Evolutionary conservation across 768 basidiomycete genomes (phyloP), one percentile per base, ranked within the genome.

Genomic region (Lentinula edodes): DNA sequence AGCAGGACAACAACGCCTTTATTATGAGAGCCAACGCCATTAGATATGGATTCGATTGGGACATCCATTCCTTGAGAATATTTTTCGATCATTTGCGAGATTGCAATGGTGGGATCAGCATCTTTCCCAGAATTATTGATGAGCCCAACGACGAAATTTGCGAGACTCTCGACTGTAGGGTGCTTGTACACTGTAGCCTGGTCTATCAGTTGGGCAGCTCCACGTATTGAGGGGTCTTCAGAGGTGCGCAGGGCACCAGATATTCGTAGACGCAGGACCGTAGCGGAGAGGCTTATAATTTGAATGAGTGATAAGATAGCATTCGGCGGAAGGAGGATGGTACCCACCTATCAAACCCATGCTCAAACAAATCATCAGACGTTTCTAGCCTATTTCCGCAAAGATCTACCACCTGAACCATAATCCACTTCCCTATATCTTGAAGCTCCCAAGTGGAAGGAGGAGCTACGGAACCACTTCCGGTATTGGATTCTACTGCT

Each of bases 31-130:
- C 15, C 16, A 48, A 12, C 13, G 41, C 56, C 56, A 36, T 58
- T 32, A 12, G 7, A 12, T 13, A 18, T 0, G 23, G 41, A 23
- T 32, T 3, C 2, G 6, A 45, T 16, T 23, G 56, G 36, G 23
- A 20, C 28, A 50, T 32, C 46, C 13, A 52, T 23, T 34, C 48
- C 62, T 45, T 51, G 15, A 36, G 36, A 50, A 63, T 83, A 78
- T 65, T 78, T 79, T 8, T 71, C 72, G 35, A 81, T 74, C 70
- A 82, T 73, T 0, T 63, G 70, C 39, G 73, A 68, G 65, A 80
- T 79, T 2, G 60, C 65, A 38, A 28, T 28, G 62, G 65, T 12
- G 62, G 66, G 28, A 68, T 59, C 8, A 58, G 51, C 35, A 32
- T 52, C 34, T 60, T 34, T 2, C 35, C 57, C 8, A 13, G 54